phyloP scores from a whole-genome alignment of 257 asterid genomes.

The Nicotiana knightiana region DNA sequence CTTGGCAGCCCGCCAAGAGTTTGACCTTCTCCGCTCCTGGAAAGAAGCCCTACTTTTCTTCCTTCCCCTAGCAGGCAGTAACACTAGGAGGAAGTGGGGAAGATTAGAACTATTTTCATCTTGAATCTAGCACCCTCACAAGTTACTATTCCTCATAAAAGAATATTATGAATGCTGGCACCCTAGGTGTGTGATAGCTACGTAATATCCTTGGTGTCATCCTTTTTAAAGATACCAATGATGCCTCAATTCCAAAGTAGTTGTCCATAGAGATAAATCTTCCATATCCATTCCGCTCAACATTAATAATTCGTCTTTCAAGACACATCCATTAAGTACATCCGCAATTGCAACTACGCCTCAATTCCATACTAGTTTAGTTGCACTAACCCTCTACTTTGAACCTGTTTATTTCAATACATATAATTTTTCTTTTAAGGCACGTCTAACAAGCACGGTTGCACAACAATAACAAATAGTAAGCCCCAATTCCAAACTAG shows the following conservation, averaged over 20 bases:
- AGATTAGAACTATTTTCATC: too few relatives aligned
- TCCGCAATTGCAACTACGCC: neutral
- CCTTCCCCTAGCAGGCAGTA: too few relatives aligned
- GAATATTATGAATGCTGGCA: too few relatives aligned
- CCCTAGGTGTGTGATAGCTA: too few relatives aligned
- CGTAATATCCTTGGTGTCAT: too few relatives aligned
- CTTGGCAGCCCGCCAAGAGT: too few relatives aligned
- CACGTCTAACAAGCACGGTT: neutral
- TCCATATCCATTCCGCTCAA: neutral
- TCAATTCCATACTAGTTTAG: neutral
- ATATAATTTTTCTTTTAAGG: neutral
- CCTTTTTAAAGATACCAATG: neutral
- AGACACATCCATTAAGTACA: neutral
- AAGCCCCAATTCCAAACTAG: neutral
- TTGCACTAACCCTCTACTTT: neutral
- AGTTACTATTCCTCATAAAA: too few relatives aligned
- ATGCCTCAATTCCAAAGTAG: neutral
- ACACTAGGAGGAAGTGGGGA: too few relatives aligned
- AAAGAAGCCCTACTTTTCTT: too few relatives aligned
- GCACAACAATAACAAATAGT: neutral
- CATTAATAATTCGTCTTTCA: neutral
- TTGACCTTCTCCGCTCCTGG: too few relatives aligned
- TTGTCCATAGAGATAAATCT: neutral
- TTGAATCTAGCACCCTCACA: too few relatives aligned
- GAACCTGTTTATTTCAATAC: neutral